Conservation (phyloP, 208 protist genomes). For the Herpetomonas tarakana region DNA sequence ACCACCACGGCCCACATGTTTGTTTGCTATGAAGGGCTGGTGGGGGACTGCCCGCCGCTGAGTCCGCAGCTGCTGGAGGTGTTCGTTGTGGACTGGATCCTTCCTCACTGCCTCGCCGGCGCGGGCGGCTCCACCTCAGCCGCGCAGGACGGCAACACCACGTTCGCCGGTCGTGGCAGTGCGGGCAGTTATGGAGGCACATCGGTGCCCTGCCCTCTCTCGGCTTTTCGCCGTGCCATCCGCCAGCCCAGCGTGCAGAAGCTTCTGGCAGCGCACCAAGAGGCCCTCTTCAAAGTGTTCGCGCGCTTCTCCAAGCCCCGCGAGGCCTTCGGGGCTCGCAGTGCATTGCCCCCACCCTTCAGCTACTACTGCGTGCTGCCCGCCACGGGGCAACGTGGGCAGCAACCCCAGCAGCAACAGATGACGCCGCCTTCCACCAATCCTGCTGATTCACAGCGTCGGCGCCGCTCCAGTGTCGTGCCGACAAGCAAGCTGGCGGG, state of each 20-base stretch:
- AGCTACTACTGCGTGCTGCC: slow-evolving; percentile 6
- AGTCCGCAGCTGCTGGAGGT: slow-evolving; percentile 5
- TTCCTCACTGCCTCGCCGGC: slow-evolving; percentile 22
- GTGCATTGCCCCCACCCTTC: slow-evolving; percentile 45
- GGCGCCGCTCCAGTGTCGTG: neutral
- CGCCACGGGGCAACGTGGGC: neutral
- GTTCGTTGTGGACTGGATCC: slow-evolving; percentile 21
- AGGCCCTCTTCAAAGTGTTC: slow-evolving; percentile 45
- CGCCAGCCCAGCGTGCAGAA: slow-evolving; percentile 16
- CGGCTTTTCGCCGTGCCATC: slow-evolving; percentile 18
- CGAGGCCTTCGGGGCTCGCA: slow-evolving; percentile 53
- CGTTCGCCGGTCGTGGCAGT: neutral
- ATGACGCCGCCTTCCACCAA: no score
- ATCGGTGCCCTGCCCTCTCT: slow-evolving; percentile 6
- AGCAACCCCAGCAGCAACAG: no score
- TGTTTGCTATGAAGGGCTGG: neutral
- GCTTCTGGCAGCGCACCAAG: slow-evolving; percentile 33
- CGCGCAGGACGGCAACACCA: neutral
- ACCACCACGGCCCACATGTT: neutral
- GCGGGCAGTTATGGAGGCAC: neutral
- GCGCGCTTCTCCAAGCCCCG: slow-evolving; percentile 36
- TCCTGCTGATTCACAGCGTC: no score
- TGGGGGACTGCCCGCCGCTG: neutral
- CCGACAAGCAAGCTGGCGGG: neutral
- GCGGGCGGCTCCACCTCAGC: neutral